phyloP scores from a whole-genome alignment of 2,329 filamentous ascomycete genomes.

The Neospermospora avenae region DNA sequence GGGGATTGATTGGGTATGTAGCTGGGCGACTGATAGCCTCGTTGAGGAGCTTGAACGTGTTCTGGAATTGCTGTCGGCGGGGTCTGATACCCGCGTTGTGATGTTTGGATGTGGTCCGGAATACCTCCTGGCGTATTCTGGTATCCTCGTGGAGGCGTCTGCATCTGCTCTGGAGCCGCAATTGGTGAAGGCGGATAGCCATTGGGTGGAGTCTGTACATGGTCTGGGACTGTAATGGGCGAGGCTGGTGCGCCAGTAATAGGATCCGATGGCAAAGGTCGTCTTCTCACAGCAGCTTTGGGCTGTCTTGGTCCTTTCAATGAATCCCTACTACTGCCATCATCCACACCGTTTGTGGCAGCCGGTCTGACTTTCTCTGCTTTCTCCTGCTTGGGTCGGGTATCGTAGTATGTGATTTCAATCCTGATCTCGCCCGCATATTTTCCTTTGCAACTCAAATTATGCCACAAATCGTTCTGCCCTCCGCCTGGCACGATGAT shows the following conservation, averaged over 20 bases:
- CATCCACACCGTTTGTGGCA: constrained; percentile 37
- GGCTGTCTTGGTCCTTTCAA: constrained; percentile 44
- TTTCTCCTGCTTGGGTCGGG: constrained; percentile 76
- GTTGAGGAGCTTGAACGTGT: constrained; percentile 45
- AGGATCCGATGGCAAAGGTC: constrained; percentile 80
- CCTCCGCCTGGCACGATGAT: constrained; percentile 84
- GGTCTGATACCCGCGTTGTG: constrained; percentile 29
- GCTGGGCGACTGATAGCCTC: constrained; percentile 44
- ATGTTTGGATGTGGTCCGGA: constrained; percentile 32
- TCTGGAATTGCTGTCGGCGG: constrained; percentile 38
- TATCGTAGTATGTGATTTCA: constrained; percentile 96
- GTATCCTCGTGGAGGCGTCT: constrained; percentile 34
- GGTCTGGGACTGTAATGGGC: constrained; percentile 39
- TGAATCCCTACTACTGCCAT: constrained; percentile 32
- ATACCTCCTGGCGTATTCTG: constrained; percentile 30
- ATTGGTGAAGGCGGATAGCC: constrained; percentile 31
- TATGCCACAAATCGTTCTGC: constrained; percentile 93
- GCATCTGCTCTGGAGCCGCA: constrained; percentile 40
- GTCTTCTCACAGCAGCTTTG: constrained; percentile 68
- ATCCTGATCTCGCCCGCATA: constrained; percentile 94
- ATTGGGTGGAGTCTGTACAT: constrained; percentile 42
- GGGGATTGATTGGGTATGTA: constrained; percentile 52
- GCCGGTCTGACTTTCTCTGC: constrained; percentile 47
- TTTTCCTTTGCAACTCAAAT: constrained; percentile 81
- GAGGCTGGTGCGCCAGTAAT: constrained; percentile 46